phyloP scores from a whole-genome alignment of 2,329 filamentous ascomycete genomes.

The Shiraia bambusicola region DNA sequence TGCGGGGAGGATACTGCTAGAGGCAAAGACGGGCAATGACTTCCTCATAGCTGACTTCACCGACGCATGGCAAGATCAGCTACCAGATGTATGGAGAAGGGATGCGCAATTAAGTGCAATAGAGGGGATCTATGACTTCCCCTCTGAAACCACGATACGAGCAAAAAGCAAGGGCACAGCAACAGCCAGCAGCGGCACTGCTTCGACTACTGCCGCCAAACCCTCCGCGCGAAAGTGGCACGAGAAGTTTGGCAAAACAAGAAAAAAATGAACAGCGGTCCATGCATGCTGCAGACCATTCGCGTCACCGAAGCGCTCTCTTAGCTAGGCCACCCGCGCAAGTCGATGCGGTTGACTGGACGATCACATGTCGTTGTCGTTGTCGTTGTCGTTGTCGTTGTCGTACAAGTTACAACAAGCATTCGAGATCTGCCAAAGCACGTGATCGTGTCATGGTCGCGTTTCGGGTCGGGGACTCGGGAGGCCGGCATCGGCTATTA shows the following conservation, averaged over 20 bases:
- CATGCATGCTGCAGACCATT: too few relatives aligned
- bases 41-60: conserved; percentile 39
- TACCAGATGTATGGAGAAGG: conserved; percentile 43
- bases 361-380: neutral
- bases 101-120: conserved; percentile 38
- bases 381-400: neutral
- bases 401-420: too few relatives aligned
- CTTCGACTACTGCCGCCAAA: conserved; percentile 18
- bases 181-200: conserved; percentile 5
- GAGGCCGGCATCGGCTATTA: too few relatives aligned
- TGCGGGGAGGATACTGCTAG: conserved; percentile 34
- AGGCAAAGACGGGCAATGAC: conserved; percentile 26
- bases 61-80: conserved; percentile 40
- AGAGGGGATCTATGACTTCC: conserved; percentile 34
- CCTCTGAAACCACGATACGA: conserved; percentile 37
- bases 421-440: conserved; percentile 2
- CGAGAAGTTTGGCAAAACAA: conserved; percentile 41
- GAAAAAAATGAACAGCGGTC: conserved; percentile 26
- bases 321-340: too few relatives aligned
- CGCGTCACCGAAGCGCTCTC: too few relatives aligned
- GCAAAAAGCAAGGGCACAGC: conserved; percentile 18
- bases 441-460: conserved; percentile 11
- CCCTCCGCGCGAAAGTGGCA: conserved; percentile 44
- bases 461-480: conserved; percentile 12
- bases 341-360: neutral